Percentiles rank a stretch among this genome's conserved stretches.
Conservation (phyloP, 331 rosid species). For the Malus hybrid region DNA sequence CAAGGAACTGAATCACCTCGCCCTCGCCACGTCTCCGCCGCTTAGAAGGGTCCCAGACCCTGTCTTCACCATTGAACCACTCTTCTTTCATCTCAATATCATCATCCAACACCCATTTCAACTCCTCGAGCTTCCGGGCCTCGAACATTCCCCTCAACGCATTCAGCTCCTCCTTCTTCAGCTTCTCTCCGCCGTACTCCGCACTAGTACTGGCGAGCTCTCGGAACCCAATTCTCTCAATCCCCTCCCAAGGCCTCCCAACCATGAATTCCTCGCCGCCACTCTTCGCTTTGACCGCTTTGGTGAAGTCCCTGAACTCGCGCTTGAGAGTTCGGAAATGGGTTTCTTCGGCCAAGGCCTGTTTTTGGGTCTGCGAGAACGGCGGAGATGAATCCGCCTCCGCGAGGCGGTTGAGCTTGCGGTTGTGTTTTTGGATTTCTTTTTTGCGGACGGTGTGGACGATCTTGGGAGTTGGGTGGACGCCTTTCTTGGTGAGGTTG, state of each 20-base stretch:
- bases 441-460: slow-evolving; percentile 80
- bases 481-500: slow-evolving; percentile 43
- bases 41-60: slow-evolving; percentile 12
- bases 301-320: slow-evolving; percentile 51
- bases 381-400: slow-evolving; percentile 18
- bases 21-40: slow-evolving; percentile 50
- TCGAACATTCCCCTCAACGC: slow-evolving; percentile 61
- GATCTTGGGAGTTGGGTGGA: slow-evolving; percentile 63
- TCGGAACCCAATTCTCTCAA: slow-evolving; percentile 34
- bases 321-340: slow-evolving; percentile 39
- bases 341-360: slow-evolving; percentile 38
- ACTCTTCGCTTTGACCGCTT: slow-evolving; percentile 25
- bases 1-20: slow-evolving; percentile 70
- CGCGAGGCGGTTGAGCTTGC: slow-evolving; percentile 44
- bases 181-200: slow-evolving; percentile 40
- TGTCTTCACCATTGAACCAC: slow-evolving; percentile 35
- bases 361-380: slow-evolving; percentile 35
- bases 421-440: slow-evolving; percentile 67
- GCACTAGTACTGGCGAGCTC: slow-evolving; percentile 24
- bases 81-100: slow-evolving; percentile 48
- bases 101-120: slow-evolving; percentile 70
- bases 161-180: slow-evolving; percentile 55
- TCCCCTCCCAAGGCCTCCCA: slow-evolving; percentile 82
- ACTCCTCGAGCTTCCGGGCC: slow-evolving; percentile 49
- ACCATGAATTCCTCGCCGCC: slow-evolving; percentile 18